Base-by-base conservation (phyloP, 2,329 filamentous ascomycete species). In the Xylariaceae sp. region DNA sequence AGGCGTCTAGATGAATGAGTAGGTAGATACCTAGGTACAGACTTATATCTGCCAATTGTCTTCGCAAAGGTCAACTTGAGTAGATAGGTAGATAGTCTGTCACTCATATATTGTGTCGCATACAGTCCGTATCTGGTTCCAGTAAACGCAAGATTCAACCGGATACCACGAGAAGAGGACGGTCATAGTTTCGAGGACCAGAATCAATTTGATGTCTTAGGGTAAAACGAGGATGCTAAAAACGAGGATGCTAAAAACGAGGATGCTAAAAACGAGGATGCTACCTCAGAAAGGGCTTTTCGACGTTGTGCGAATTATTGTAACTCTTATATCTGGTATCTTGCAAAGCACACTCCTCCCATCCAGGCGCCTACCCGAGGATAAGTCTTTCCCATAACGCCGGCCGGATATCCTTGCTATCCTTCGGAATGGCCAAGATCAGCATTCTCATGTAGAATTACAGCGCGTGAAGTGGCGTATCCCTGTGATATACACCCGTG, bases 251-350 rank as follows among this genome's bases (percentile, higher is more conserved):
- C 19, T 19, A 19, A 19, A 19, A 19, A 43, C 27, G 39, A 19
- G 12, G 19, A 19, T 19, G 19, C 19, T 19, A 19, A 19, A 19
- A 19, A 43, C 27, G 39, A 19, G 12, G 9, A 26, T 19, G 12
- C 12, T 39, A 4, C 41, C n/a, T 44, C 27, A 11, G 12, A 29
- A 30, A 6, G 27, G 29, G 6, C 26, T n/a, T 40, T 40, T 26
- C n/a, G 39, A 40, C n/a, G 3, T 50, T n/a, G 47, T 50, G 48
- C 31, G 39, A 30, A 41, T 54, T 50, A 53, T 50, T 49, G 19
- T 49, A 42, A 29, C 35, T 54, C 29, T 49, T 30, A 48, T 47
- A 53, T 53, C 26, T 54, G 55, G 55, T 58, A 58, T 56, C 58
- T 54, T 52, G 32, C 37, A 51, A 50, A 52, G 31, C 42, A 59